Conservation (phyloP, 2,329 filamentous ascomycete genomes). For the Clathrospora elynae region DNA sequence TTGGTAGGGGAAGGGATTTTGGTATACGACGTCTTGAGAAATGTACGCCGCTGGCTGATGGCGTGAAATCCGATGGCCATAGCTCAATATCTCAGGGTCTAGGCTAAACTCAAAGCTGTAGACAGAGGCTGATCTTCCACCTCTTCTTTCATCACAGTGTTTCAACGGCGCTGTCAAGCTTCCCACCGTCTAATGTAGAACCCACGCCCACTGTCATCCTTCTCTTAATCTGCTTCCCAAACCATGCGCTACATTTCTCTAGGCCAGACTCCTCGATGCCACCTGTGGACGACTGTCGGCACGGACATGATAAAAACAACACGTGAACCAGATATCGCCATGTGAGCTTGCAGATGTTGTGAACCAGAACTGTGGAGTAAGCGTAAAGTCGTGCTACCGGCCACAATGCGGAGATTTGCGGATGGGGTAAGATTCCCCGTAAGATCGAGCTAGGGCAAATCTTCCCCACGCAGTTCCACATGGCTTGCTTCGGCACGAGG, state of each 20-base stretch:
- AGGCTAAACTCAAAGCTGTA: constrained; percentile 4
- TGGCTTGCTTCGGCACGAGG: too few species aligned
- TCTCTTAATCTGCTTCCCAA: not conserved
- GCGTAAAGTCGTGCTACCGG: constrained; percentile 12
- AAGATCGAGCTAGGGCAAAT: not conserved
- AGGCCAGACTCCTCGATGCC: not conserved
- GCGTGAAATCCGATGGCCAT: constrained; percentile 22
- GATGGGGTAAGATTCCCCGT: constrained; percentile 35
- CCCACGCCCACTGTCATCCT: not conserved
- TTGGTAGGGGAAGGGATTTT: not conserved
- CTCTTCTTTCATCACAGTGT: not conserved
- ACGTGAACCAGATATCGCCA: constrained; percentile 11
- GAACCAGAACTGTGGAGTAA: constrained; percentile 23
- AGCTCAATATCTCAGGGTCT: constrained; percentile 24
- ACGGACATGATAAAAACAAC: not conserved
- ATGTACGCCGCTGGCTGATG: constrained; percentile 10
- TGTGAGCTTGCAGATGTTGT: constrained; percentile 19
- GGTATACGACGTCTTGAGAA: constrained; percentile 1
- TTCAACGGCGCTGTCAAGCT: not conserved
- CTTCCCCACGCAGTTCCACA: constrained; percentile 9
- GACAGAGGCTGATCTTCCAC: constrained; percentile 3
- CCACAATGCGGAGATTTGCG: constrained; percentile 2
- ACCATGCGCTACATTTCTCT: not conserved
- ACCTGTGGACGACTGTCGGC: not conserved
- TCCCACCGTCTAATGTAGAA: not conserved